These are phyloP conservation scores for Neurospora sp. DNA, from an alignment of 2,329 filamentous ascomycete species.

Conservation along the genomic window DNA sequence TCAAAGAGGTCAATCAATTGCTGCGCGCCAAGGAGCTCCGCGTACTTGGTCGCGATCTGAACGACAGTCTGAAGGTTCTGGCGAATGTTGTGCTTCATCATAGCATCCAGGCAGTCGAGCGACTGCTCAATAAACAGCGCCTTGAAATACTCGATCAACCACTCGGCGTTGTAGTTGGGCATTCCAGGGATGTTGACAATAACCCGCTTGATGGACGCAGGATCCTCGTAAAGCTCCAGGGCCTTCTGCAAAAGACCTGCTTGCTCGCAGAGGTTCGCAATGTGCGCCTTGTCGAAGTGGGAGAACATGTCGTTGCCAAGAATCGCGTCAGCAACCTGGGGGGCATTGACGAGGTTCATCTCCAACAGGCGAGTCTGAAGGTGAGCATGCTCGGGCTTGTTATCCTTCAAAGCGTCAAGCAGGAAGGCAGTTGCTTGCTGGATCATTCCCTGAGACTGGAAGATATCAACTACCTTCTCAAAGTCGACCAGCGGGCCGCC, in stretches of 20 bases:
- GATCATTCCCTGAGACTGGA: constrained; percentile 95
- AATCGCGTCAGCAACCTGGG: constrained; percentile 95
- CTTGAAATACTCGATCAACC: constrained; percentile 87
- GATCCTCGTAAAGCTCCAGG: constrained; percentile 89
- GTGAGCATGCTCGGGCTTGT: constrained; percentile 85
- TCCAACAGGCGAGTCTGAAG: constrained; percentile 91
- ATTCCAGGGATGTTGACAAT: constrained; percentile 72
- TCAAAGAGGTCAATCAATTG: constrained; percentile 88
- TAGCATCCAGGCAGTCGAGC: constrained; percentile 86
- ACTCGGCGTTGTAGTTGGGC: constrained; percentile 82
- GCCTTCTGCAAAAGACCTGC: constrained; percentile 80
- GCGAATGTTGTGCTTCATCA: constrained; percentile 94
- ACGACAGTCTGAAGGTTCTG: constrained; percentile 94
- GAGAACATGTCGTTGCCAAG: constrained; percentile 98
- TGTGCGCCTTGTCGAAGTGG: constrained; percentile 84
- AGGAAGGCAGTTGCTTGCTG: constrained; percentile 98
- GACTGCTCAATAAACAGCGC: constrained; percentile 93
- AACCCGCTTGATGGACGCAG: constrained; percentile 80
- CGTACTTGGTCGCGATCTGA: constrained; percentile 95
- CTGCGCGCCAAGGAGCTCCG: constrained; percentile 81
- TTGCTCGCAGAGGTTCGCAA: constrained; percentile 87
- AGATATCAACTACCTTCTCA: constrained; percentile 92
- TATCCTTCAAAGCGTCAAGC: constrained; percentile 88
- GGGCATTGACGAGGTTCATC: constrained; percentile 96
- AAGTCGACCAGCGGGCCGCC: constrained; percentile 82